Conservation (phyloP, 371 early-diverging fungal species). For the Mucor plumbeus region DNA sequence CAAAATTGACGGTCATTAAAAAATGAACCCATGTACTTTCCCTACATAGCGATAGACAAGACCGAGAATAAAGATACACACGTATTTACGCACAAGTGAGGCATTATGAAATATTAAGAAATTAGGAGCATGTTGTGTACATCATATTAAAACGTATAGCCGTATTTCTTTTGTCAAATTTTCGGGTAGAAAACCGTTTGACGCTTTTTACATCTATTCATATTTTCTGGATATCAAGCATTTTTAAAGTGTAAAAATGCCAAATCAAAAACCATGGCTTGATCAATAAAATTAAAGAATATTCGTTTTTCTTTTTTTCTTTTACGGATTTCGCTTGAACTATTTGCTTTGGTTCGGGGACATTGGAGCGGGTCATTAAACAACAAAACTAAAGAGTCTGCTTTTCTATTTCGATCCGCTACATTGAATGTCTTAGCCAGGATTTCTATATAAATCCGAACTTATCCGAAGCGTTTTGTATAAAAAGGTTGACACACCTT, state of each 20-base stretch:
- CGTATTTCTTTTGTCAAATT: neutral
- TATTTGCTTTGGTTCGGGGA: constrained; percentile 5
- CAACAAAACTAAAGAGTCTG: neutral
- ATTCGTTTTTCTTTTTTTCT: neutral
- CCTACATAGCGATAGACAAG: neutral
- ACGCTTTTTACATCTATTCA: too few species aligned
- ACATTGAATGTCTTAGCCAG: constrained; percentile 11
- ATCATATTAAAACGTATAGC: neutral
- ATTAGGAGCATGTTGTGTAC: neutral
- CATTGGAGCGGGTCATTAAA: constrained; percentile 5
- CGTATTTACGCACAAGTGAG: neutral
- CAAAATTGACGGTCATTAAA: constrained; percentile 2
- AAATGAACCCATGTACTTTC: constrained; percentile 4
- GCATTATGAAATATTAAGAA: neutral
- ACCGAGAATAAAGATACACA: neutral
- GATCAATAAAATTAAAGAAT: constrained; percentile 3
- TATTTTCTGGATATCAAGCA: neutral
- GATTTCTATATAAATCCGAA: constrained; percentile 13
- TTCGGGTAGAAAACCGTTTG: neutral
- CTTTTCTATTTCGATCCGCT: constrained; percentile 9
- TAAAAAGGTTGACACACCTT: neutral
- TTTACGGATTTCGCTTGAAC: neutral
- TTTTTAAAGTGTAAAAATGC: neutral
- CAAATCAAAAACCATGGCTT: constrained; percentile 1
- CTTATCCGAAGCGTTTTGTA: constrained; percentile 7